phyloP scores from a whole-genome alignment of 345 rosid genomes.

The Hibiscus syriacus region DNA sequence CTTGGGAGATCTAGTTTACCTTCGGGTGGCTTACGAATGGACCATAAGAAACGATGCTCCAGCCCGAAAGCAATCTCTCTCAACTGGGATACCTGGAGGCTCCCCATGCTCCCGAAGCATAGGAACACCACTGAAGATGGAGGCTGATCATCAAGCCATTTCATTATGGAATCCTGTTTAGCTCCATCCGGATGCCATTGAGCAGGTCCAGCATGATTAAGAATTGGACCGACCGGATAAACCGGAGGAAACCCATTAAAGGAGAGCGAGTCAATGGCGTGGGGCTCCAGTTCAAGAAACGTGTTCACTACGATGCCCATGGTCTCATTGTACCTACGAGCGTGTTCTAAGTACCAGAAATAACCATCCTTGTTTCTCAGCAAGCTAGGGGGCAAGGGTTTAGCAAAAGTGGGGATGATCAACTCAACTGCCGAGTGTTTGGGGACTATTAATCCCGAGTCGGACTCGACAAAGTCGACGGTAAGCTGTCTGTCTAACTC shows the following conservation, averaged over 20 bases:
- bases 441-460: slow-evolving; percentile 8
- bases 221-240: no score
- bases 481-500: slow-evolving; percentile 12
- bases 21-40: slow-evolving; percentile 2
- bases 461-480: slow-evolving; percentile 18
- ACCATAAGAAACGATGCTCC: slow-evolving; percentile 22
- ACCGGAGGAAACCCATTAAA: no score
- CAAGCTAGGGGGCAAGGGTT: slow-evolving; percentile 17
- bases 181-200: slow-evolving; percentile 21
- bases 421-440: slow-evolving; percentile 10
- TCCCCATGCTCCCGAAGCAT: slow-evolving; percentile 23
- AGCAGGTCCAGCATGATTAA: slow-evolving; percentile 20
- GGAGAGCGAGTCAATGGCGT: no score
- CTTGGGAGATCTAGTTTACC: background rate
- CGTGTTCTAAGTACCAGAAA: slow-evolving; percentile 15
- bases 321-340: slow-evolving; percentile 15
- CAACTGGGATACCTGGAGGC: slow-evolving; percentile 7
- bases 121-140: slow-evolving; percentile 14
- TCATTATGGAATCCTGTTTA: background rate
- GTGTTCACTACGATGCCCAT: slow-evolving; percentile 29
- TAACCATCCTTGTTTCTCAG: slow-evolving; percentile 20
- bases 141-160: slow-evolving; percentile 15
- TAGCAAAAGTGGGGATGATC: slow-evolving; percentile 20
- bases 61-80: slow-evolving; percentile 19
- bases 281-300: slow-evolving; percentile 25